A percentile compares a stretch with the other conserved stretches of the same genome.
Evolutionary conservation across 2,329 filamentous ascomycete species (phyloP).

Genomic region (Alternaria gansuensis): DNA sequence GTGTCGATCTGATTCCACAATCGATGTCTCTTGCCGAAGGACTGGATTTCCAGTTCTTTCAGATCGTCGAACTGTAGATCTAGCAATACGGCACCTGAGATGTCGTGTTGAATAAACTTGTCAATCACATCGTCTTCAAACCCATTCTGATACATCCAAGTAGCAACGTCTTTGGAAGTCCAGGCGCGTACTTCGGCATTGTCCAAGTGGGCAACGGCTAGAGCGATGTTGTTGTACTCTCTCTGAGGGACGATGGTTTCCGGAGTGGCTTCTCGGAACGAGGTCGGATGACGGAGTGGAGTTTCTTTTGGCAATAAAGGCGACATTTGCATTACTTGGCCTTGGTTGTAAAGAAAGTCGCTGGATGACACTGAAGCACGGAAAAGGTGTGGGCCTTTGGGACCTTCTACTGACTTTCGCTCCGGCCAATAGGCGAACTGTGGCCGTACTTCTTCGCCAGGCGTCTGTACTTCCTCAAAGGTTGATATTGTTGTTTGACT

Average conservation of each 20-base stretch:
- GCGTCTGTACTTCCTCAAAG: constrained; percentile 83
- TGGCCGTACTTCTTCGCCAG: constrained; percentile 66
- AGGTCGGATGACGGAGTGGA: constrained; percentile 54
- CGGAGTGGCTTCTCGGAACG: constrained; percentile 52
- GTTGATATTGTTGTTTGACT: constrained; percentile 89
- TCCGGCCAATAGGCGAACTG: constrained; percentile 68
- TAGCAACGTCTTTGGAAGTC: constrained; percentile 79
- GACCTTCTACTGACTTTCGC: constrained; percentile 77
- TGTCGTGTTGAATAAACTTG: constrained; percentile 90
- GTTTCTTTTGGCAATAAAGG: constrained; percentile 74
- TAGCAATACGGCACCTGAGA: constrained; percentile 84
- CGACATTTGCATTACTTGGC: constrained; percentile 69
- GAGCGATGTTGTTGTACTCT: constrained; percentile 63
- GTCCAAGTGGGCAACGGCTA: constrained; percentile 65
- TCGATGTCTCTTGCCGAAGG: constrained; percentile 81
- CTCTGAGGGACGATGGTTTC: constrained; percentile 50
- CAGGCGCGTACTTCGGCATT: constrained; percentile 69
- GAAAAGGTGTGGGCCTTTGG: constrained; percentile 86
- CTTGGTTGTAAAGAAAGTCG: constrained; percentile 60
- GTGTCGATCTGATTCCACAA: constrained; percentile 82
- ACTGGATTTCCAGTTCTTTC: constrained; percentile 80
- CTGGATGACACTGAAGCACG: constrained; percentile 71
- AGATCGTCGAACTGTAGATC: constrained; percentile 92
- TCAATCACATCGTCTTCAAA: constrained; percentile 80
- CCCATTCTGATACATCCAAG: constrained; percentile 85